Conservation (phyloP, 352 stramenopile species). For the Pythium inflatum region DNA sequence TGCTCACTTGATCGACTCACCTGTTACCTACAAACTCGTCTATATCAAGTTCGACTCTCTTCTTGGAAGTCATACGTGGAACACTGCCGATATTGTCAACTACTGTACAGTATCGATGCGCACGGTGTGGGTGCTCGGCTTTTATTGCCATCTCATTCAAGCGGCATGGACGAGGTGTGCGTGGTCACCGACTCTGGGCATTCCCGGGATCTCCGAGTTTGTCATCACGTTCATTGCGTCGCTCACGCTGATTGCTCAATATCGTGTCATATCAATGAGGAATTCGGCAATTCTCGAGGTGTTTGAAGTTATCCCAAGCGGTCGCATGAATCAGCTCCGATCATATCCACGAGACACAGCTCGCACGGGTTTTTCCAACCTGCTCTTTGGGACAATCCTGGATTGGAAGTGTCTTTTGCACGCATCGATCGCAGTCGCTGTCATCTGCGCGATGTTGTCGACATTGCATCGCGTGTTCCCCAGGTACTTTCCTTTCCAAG, state of each 20-base stretch:
- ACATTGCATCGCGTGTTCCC: background rate
- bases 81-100: slow-evolving; percentile 32
- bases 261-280: slow-evolving; percentile 5
- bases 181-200: slow-evolving; percentile 25
- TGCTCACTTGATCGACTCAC: slow-evolving; percentile 51
- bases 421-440: background rate
- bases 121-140: slow-evolving; percentile 44
- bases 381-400: background rate
- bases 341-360: too few species aligned
- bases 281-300: background rate
- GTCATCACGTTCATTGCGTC: slow-evolving; percentile 41
- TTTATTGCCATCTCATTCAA: slow-evolving; percentile 36
- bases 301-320: slow-evolving; percentile 3
- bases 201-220: slow-evolving; percentile 43
- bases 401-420: too few species aligned
- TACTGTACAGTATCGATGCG: slow-evolving; percentile 52
- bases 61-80: slow-evolving; percentile 35
- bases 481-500: background rate
- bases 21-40: slow-evolving; percentile 42
- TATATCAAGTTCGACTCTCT: slow-evolving; percentile 39
- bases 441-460: background rate
- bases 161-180: background rate
- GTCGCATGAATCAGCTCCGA: too few species aligned
- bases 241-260: slow-evolving; percentile 41
- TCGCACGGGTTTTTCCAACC: too few species aligned